phyloP scores from a whole-genome alignment of 768 basidiomycete genomes.

The Termitomyces sp. region DNA sequence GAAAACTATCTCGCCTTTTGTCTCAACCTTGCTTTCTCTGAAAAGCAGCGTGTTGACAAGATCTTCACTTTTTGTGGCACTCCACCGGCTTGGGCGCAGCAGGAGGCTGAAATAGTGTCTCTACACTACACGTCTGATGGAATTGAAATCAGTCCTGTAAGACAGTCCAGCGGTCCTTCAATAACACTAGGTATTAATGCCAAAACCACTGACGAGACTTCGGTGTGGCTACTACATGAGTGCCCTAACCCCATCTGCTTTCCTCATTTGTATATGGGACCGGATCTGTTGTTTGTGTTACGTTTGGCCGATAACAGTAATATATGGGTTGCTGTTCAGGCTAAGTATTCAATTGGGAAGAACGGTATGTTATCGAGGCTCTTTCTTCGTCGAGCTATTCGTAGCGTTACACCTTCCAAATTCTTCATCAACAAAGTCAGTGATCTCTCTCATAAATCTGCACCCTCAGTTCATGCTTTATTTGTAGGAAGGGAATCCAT shows the following conservation, averaged over 20 bases:
- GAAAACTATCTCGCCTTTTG: constrained; percentile 44
- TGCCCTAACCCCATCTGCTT: constrained; percentile 35
- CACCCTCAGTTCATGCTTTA: not conserved
- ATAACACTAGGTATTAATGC: constrained; percentile 36
- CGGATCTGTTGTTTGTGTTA: constrained; percentile 39
- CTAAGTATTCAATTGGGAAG: constrained; percentile 34
- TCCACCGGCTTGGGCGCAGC: constrained; percentile 33
- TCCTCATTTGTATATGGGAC: constrained; percentile 38
- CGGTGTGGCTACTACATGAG: constrained; percentile 32
- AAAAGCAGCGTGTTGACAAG: constrained; percentile 27
- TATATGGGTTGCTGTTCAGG: constrained; percentile 43
- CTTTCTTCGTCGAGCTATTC: constrained; percentile 33
- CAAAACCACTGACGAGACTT: constrained; percentile 30
- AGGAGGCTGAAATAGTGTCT: constrained; percentile 35
- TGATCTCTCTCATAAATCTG: not conserved
- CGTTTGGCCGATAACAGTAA: constrained; percentile 29
- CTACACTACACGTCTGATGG: constrained; percentile 24
- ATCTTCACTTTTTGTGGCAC: constrained; percentile 33
- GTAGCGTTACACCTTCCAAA: constrained; percentile 38
- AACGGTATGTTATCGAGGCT: constrained; percentile 27
- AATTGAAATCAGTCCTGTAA: constrained; percentile 27
- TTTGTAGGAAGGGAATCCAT: constrained; percentile 31
- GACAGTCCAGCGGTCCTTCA: constrained; percentile 31
- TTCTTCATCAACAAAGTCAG: constrained; percentile 40
- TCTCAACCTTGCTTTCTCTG: constrained; percentile 35